Evolutionary conservation across 2,329 filamentous ascomycete species (phyloP), one percentile per base, ranked within the genome.

Genomic region (Paracorniculantispora psalliotae): DNA sequence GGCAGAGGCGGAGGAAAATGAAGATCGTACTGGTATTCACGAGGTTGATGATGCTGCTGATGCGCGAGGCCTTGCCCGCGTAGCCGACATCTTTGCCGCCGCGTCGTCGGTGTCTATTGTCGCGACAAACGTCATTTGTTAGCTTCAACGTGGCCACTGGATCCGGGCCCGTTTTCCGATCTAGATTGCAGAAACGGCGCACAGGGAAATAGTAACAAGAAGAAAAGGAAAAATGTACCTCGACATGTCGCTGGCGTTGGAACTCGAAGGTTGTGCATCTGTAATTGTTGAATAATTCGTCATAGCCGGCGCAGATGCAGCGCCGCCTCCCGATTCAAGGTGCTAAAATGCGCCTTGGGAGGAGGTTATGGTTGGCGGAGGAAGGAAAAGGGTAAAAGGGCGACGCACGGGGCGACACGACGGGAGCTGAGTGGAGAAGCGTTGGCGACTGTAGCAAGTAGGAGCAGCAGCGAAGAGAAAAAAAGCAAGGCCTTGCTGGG

Each of bases 1-100:
- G 17, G 15, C 5, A 17, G 25, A 6, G 44, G 15, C 12, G 23
- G 19, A 13, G 4, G 54, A 25, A 44, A 51, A 44, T 67, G 13
- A 28, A 7, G 19, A 26, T 21, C 84, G 61, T 81, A 94, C 91
- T 99, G 19, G 94, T 99, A 74, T 99, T 99, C 64, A 97, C 81
- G 64, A 99, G 80, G 73, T 99, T 99, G 76, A 97, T 89, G 65
- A 94, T 89, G 71, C 92, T 96, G 77, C 92, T 96, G 57, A 88
- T 73, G 85, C 90, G 96, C 66, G 90, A 89, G 66, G 94, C 94
- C 69, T 92, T 84, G 57, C 94, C 92, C 25, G 71, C 71, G 61
- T 72, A 68, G 61, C 88, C 88, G 59, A 81, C 83, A 73, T 89
- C 85, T 75, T 92, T 92, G 67, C 88, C 86, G 63, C 81, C 83